These are phyloP conservation scores for Alloteropsis angusta DNA, from an alignment of 202 grass and related monocot species.

Conservation along the genomic window DNA sequence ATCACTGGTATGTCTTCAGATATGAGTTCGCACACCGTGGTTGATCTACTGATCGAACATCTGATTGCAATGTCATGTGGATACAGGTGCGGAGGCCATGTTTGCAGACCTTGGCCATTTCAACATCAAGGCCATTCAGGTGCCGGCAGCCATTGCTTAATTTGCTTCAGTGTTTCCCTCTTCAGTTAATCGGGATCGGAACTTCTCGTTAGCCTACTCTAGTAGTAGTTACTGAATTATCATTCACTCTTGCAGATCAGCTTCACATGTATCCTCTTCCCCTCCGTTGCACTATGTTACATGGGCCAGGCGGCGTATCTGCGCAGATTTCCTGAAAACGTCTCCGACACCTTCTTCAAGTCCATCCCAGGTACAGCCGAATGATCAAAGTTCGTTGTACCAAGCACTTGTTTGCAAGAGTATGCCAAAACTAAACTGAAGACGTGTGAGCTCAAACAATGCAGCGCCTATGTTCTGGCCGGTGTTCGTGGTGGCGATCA, in stretches of 20 bases:
- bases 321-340: slow-evolving; percentile 23
- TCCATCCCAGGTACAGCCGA: slow-evolving; percentile 42
- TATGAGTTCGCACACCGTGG: not conserved
- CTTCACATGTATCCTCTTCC: slow-evolving; percentile 42
- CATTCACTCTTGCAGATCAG: slow-evolving; percentile 39
- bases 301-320: slow-evolving; percentile 62
- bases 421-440: not conserved
- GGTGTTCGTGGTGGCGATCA: slow-evolving; percentile 35
- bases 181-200: not conserved
- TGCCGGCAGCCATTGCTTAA: not conserved
- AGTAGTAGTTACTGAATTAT: not conserved
- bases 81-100: slow-evolving; percentile 63
- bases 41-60: not conserved
- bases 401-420: not conserved
- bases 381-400: not conserved
- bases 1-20: slow-evolving; percentile 31
- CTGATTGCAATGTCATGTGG: not conserved
- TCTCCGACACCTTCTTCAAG: slow-evolving; percentile 45
- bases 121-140: slow-evolving; percentile 57
- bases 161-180: not conserved
- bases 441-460: not conserved
- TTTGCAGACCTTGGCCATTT: slow-evolving; percentile 80
- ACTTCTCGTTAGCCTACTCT: not conserved
- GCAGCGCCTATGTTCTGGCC: slow-evolving; percentile 45
- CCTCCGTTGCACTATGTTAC: slow-evolving; percentile 48